Conservation (phyloP, 192 early-diverging fungal genomes). For the Linnemannia hyalina region DNA sequence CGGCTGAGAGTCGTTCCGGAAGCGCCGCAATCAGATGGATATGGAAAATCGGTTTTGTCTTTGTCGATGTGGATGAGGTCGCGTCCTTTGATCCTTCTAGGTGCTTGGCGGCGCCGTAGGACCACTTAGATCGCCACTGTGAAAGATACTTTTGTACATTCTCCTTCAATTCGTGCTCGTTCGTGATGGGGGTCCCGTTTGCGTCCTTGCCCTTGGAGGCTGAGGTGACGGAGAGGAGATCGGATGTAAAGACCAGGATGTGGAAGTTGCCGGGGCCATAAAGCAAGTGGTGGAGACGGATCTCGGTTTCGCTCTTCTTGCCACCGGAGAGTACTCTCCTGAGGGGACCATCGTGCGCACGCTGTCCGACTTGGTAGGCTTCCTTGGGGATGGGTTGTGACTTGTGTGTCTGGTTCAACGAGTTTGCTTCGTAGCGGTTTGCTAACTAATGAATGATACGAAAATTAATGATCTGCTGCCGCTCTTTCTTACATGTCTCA, state of each 20-base stretch:
- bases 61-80: not conserved
- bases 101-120: conserved; percentile 3
- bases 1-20: conserved; percentile 12
- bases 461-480: not conserved
- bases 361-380: conserved; percentile 39
- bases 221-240: conserved; percentile 29
- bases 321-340: conserved; percentile 11
- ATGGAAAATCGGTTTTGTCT: conserved; percentile 29
- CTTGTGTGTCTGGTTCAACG: conserved; percentile 38
- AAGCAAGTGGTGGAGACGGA: conserved; percentile 37
- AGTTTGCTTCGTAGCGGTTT: conserved; percentile 31
- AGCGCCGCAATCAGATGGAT: conserved; percentile 36
- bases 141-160: conserved; percentile 25
- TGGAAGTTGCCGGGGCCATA: conserved; percentile 47
- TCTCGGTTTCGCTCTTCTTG: not conserved
- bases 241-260: conserved; percentile 45
- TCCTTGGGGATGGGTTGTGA: conserved; percentile 18
- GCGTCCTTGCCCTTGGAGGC: conserved; percentile 5
- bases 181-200: conserved; percentile 10
- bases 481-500: not conserved
- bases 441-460: conserved; percentile 8
- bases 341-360: conserved; percentile 48
- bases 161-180: conserved; percentile 23
- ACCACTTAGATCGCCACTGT: conserved; percentile 31
- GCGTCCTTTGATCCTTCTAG: not conserved